Percentiles rank a stretch among this genome's conserved stretches.
Evolutionary conservation across 768 basidiomycete species (phyloP).

Genomic region (Chiua virens): DNA sequence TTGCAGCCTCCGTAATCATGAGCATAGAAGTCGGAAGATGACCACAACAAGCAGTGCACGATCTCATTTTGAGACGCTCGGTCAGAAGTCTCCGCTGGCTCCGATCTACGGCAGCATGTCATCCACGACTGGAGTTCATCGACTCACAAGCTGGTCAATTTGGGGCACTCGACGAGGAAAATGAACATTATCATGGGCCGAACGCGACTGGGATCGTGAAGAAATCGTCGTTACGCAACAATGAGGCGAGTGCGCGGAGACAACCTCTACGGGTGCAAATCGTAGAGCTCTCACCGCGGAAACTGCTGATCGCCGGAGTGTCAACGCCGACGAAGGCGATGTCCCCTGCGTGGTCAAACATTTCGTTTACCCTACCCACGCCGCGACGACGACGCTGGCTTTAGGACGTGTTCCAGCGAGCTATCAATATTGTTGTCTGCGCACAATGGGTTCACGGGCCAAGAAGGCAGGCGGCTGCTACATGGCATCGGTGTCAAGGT

Average conservation of each 20-base stretch:
- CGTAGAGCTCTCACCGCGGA: conserved; percentile 47
- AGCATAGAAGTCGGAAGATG: conserved; percentile 22
- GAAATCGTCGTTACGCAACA: conserved; percentile 46
- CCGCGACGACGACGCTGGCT: conserved; percentile 74
- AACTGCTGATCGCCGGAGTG: conserved; percentile 31
- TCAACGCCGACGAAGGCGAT: conserved; percentile 18
- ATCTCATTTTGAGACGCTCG: neutral
- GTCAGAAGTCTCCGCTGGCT: conserved; percentile 40
- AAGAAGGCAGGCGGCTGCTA: conserved; percentile 70
- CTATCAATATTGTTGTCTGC: conserved; percentile 58
- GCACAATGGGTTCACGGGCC: conserved; percentile 60
- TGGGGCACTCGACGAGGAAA: conserved; percentile 59
- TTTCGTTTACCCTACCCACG: conserved; percentile 45
- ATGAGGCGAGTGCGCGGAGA: conserved; percentile 17
- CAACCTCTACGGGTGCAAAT: conserved; percentile 46
- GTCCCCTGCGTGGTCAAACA: conserved; percentile 48
- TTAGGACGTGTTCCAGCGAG: conserved; percentile 75
- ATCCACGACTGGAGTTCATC: conserved; percentile 2
- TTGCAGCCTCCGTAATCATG: conserved; percentile 5
- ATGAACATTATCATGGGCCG: conserved; percentile 24
- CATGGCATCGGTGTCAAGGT: conserved; percentile 70
- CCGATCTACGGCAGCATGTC: conserved; percentile 8
- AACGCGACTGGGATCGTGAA: conserved; percentile 26
- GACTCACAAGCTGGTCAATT: conserved; percentile 12
- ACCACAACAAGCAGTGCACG: conserved; percentile 7